Evolutionary conservation across 495 filamentous ascomycete genomes (phyloP).

Genomic region (Penicillium fimorum): DNA sequence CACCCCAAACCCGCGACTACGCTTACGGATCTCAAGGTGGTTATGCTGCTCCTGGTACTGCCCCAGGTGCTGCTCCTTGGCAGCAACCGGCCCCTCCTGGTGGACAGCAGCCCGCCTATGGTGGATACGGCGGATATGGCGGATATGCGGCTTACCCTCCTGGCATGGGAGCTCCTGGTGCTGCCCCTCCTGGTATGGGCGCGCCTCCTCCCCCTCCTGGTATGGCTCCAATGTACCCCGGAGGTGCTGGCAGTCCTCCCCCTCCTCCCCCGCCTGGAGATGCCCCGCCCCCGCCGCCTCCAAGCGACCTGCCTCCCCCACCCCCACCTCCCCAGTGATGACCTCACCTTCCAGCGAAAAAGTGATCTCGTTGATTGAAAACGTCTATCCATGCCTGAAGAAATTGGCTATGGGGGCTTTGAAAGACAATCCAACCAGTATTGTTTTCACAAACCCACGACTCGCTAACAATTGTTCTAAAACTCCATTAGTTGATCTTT

Average conservation of each 20-base stretch:
- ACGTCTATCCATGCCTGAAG: neutral
- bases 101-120: slow-evolving; percentile 50
- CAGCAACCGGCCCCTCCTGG: slow-evolving; percentile 59
- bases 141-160: slow-evolving; percentile 43
- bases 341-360: neutral
- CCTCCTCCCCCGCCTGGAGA: slow-evolving; percentile 56
- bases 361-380: neutral
- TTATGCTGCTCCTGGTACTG: slow-evolving; percentile 30
- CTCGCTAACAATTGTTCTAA: slow-evolving; percentile 1
- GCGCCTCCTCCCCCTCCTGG: slow-evolving; percentile 70
- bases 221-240: slow-evolving; percentile 65
- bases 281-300: slow-evolving; percentile 63
- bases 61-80: slow-evolving; percentile 57
- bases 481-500: neutral
- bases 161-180: slow-evolving; percentile 54
- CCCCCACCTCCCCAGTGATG: slow-evolving; percentile 55
- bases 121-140: slow-evolving; percentile 52
- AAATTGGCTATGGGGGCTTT: neutral
- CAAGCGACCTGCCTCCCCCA: slow-evolving; percentile 70
- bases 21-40: slow-evolving; percentile 37
- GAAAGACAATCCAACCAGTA: neutral
- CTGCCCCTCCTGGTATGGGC: slow-evolving; percentile 50
- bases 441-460: neutral
- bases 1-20: slow-evolving; percentile 32
- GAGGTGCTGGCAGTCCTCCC: slow-evolving; percentile 48